Conservation (phyloP, 805 yeast species). For the Trichomonascus vanleenenianus region DNA sequence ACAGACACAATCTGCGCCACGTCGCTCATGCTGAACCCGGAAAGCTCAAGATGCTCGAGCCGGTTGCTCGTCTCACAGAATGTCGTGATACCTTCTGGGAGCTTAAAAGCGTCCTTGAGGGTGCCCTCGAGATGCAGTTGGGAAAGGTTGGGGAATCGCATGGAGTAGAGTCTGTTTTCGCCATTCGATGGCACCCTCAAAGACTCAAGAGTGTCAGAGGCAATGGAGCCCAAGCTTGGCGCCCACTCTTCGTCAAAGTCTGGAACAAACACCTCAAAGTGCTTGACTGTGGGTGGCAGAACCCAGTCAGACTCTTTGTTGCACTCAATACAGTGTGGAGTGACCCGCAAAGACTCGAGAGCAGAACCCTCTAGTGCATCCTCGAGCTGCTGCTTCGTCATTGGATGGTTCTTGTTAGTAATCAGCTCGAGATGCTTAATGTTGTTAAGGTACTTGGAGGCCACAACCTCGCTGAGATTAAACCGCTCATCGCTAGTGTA, state of each 20-base stretch:
- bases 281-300: not conserved
- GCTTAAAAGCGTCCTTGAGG: not conserved
- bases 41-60: not conserved
- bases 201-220: not conserved
- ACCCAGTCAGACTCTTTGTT: not conserved
- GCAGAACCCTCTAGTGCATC: not conserved
- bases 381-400: not conserved
- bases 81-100: not conserved
- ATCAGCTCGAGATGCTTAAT: not conserved
- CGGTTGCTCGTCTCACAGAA: not conserved
- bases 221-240: not conserved
- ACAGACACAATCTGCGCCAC: not conserved
- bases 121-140: slow-evolving; percentile 1
- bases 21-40: slow-evolving; percentile 1
- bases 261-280: not conserved
- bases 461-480: not conserved
- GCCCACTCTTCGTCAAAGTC: not conserved
- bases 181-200: slow-evolving; percentile 1
- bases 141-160: not conserved
- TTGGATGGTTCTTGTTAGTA: not conserved
- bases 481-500: not conserved
- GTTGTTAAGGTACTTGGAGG: not conserved
- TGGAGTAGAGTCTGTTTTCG: not conserved
- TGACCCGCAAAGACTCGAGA: not conserved
- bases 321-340: slow-evolving; percentile 1